Base-by-base conservation (phyloP, 2,329 filamentous ascomycete species). In the Penicillium sp. region DNA sequence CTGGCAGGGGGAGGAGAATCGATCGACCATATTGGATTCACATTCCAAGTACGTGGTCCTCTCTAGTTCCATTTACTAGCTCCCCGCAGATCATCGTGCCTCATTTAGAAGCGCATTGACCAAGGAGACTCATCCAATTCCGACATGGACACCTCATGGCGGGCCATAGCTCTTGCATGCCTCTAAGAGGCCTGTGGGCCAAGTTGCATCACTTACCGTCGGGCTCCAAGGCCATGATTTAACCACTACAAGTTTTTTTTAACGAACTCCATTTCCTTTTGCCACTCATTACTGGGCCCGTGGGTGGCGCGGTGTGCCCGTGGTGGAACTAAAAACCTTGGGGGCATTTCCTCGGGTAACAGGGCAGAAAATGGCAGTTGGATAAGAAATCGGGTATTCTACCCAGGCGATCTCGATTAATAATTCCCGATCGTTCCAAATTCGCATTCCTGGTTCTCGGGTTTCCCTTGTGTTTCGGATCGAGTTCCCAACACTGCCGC, bases 101-200 rank as follows among this genome's bases (percentile, higher is more conserved):
- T 52, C 26, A 43, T 45, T 52, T 43, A 27, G 37, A 35, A 27
- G 29, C 48, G 57, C 33, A 59, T 62, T 54, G 55, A 56, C 55
- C 49, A 52, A 43, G 54, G 39, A 56, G 61, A 65, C 62, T 62
- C 49, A 48, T 63, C 61, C 37, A 61, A 44, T 52, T 54, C 57
- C 33, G 29, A 39, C 46, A 14, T 29, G 21, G 42, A 56, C 55
- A 55, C 21, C 48, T 60, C 57, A 55, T 51, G 29, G 35, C 14
- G 11, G 49, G 49, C 49, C 48, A 42, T 50, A 50, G 48, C 48
- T 50, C 35, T 29, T 50, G 48, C 48, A 50, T 39, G n/a, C 8
- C 4, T 16, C 11, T 6, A 14, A 33, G 31, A 33, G 43, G 43
- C 14, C 24, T 46, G 44, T 42, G 19, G 35, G 35, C 35, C 35